phyloP scores from a whole-genome alignment of 2,329 filamentous ascomycete species.

The Exophiala oligosperma region DNA sequence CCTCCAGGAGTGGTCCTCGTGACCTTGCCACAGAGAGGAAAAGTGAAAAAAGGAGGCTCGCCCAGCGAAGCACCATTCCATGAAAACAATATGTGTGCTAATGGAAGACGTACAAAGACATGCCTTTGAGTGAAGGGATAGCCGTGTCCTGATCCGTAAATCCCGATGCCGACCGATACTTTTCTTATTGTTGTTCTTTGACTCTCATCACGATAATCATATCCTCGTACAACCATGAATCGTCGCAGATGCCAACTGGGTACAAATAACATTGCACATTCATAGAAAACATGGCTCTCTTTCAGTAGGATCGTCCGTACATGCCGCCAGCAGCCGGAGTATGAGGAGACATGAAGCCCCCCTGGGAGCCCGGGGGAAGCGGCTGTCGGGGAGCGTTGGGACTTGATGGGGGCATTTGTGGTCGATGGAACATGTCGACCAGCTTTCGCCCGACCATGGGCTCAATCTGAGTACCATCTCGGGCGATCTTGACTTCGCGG shows the following conservation, averaged over 20 bases:
- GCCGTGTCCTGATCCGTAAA: neutral
- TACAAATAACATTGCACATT: neutral
- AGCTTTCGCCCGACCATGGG: slow-evolving; percentile 75
- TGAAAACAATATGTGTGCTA: slow-evolving; percentile 1
- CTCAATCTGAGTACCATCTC: slow-evolving; percentile 92
- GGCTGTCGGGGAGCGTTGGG: slow-evolving; percentile 12
- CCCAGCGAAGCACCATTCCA: slow-evolving; percentile 12
- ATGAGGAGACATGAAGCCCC: slow-evolving; percentile 18
- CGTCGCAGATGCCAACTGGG: neutral
- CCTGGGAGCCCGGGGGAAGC: slow-evolving; percentile 10
- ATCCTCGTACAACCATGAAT: slow-evolving; percentile 22
- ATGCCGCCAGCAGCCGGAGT: slow-evolving; percentile 13
- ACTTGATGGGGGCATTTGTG: slow-evolving; percentile 7
- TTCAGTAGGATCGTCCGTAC: slow-evolving; percentile 18
- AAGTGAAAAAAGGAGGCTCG: slow-evolving; percentile 15
- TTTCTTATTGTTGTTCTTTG: slow-evolving; percentile 1
- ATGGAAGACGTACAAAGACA: neutral
- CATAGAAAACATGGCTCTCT: neutral
- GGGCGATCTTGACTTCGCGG: slow-evolving; percentile 90
- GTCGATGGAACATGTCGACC: slow-evolving; percentile 66
- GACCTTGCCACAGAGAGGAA: slow-evolving; percentile 2
- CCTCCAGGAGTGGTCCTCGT: neutral
- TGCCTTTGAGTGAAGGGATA: neutral
- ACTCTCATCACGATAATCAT: slow-evolving; percentile 19
- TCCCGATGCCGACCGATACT: slow-evolving; percentile 3